phyloP scores from a whole-genome alignment of 2,329 filamentous ascomycete species.

The Aspergillus sp. region DNA sequence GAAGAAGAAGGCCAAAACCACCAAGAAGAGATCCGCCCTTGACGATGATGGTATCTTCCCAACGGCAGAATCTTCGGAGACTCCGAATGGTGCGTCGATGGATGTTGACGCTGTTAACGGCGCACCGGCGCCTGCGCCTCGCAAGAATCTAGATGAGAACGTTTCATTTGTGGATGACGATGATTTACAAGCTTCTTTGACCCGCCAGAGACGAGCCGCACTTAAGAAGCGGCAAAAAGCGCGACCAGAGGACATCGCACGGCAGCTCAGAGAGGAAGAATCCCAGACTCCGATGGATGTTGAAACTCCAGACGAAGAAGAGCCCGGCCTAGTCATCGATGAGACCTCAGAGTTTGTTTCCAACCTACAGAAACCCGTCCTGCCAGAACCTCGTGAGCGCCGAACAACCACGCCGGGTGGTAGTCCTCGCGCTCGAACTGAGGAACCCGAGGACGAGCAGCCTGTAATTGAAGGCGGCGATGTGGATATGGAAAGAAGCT shows the following conservation, averaged over 20 bases:
- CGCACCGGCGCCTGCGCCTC: slow-evolving; percentile 41
- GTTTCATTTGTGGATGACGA: slow-evolving; percentile 84
- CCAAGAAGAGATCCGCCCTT: slow-evolving; percentile 63
- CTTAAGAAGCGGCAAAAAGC: slow-evolving; percentile 90
- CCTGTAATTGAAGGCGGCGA: slow-evolving; percentile 53
- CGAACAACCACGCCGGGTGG: slow-evolving; percentile 38
- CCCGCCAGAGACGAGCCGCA: slow-evolving; percentile 76
- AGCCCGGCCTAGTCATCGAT: slow-evolving; percentile 80
- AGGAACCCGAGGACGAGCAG: slow-evolving; percentile 17
- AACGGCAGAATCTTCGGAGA: slow-evolving; percentile 30
- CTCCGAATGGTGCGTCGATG: slow-evolving; percentile 59
- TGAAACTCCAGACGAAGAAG: slow-evolving; percentile 57
- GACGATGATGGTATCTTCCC: slow-evolving; percentile 61
- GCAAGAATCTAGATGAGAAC: slow-evolving; percentile 66
- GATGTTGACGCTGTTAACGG: slow-evolving; percentile 67
- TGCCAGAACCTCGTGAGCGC: slow-evolving; percentile 53
- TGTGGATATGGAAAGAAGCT: slow-evolving; percentile 54
- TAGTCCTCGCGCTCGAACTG: slow-evolving; percentile 22
- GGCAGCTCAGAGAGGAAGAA: slow-evolving; percentile 68
- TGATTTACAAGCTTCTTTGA: slow-evolving; percentile 81
- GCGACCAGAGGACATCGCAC: slow-evolving; percentile 82
- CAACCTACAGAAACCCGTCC: slow-evolving; percentile 69
- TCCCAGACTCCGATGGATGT: slow-evolving; percentile 57
- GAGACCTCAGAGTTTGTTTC: slow-evolving; percentile 95
- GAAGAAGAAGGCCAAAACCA: slow-evolving; percentile 76